Evolutionary conservation across 345 rosid genomes (phyloP).

Genomic region (Eucalyptus viminalis): DNA sequence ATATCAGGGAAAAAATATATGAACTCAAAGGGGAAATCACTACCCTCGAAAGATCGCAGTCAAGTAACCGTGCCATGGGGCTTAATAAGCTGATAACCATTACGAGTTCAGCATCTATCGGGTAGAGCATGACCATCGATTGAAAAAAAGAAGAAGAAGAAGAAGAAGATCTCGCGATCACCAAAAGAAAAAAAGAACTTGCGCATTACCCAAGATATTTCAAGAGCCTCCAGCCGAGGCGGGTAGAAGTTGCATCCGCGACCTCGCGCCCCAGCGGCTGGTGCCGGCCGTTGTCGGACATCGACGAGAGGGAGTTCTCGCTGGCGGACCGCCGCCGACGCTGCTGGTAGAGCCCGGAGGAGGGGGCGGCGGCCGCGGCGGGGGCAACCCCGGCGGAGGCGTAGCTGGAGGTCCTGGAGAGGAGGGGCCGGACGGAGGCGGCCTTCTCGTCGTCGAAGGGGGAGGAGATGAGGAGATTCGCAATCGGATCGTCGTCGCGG

Average conservation of each 20-base stretch:
- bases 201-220: constrained; percentile 57
- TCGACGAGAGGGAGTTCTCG: constrained; percentile 40
- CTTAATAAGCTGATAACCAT: neutral
- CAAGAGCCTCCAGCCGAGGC: constrained; percentile 54
- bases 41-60: neutral
- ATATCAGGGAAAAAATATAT: neutral
- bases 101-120: neutral
- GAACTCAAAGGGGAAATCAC: neutral
- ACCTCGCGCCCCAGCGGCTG: constrained; percentile 33
- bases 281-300: constrained; percentile 14
- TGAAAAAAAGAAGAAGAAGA: neutral
- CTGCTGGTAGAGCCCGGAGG: constrained; percentile 21
- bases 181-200: neutral
- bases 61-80: neutral
- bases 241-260: constrained; percentile 50
- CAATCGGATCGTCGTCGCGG: constrained; percentile 20
- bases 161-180: neutral
- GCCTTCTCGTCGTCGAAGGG: constrained; percentile 25
- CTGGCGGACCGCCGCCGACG: constrained; percentile 48
- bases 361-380: neutral
- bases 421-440: constrained; percentile 29
- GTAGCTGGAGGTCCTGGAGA: constrained; percentile 43
- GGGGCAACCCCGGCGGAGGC: neutral
- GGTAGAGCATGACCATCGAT: neutral
- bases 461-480: constrained; percentile 38